phyloP scores from a whole-genome alignment of 768 basidiomycete genomes.

The Leucosporidium creatinivorum region DNA sequence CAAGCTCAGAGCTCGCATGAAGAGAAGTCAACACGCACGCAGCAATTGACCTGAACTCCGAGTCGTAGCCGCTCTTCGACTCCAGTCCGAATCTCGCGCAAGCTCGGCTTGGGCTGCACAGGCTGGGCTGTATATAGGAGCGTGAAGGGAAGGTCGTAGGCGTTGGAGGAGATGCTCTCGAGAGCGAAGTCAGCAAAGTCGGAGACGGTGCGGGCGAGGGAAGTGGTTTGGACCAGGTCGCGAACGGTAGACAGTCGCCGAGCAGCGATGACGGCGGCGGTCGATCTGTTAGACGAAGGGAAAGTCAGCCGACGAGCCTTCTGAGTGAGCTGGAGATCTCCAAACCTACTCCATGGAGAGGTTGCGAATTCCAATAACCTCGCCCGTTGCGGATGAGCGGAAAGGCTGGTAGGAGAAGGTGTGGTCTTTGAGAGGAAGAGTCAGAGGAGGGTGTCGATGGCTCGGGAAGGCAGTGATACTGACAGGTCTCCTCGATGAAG shows the following conservation, averaged over 20 bases:
- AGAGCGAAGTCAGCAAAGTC: not conserved
- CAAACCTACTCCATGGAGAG: slow-evolving; percentile 13
- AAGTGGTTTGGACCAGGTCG: slow-evolving; percentile 22
- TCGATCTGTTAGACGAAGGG: not conserved
- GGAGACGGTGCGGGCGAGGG: slow-evolving; percentile 17
- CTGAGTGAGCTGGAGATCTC: not conserved
- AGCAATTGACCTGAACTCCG: too few relatives aligned
- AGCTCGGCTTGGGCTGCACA: too few relatives aligned
- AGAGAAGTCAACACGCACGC: too few relatives aligned
- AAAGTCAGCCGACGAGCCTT: not conserved
- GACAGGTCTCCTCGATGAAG: slow-evolving; percentile 28
- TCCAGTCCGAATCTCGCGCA: too few relatives aligned
- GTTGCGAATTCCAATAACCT: slow-evolving; percentile 21
- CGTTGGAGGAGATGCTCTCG: slow-evolving; percentile 14
- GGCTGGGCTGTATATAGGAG: slow-evolving; percentile 22
- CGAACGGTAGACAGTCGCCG: slow-evolving; percentile 18
- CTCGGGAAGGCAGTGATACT: too few relatives aligned
- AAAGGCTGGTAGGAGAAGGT: slow-evolving; percentile 21
- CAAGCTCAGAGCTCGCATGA: too few relatives aligned
- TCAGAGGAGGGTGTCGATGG: too few relatives aligned
- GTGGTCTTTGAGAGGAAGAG: slow-evolving; percentile 3
- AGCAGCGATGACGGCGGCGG: slow-evolving; percentile 18
- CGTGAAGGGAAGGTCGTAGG: slow-evolving; percentile 26
- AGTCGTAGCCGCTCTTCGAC: too few relatives aligned
- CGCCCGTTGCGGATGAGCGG: not conserved